Evolutionary conservation across 129 eudicot genomes (phyloP), one percentile per base, ranked within the genome.

Genomic region (Tagetes erecta): DNA sequence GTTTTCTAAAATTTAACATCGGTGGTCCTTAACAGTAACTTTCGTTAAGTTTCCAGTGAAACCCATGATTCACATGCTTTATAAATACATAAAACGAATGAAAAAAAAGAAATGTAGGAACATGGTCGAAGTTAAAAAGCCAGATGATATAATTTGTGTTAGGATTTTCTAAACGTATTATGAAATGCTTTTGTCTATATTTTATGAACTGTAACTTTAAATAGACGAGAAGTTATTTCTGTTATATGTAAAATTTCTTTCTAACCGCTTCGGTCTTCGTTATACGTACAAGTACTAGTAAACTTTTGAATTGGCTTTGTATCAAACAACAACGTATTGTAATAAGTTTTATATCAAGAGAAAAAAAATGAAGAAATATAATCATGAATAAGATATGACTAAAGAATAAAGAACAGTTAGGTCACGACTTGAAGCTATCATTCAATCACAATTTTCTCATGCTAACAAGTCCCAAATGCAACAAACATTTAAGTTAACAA

Each of bases 351-450:
- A 30, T 3, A 44, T 33, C 40, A 64, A 11, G 40, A 12, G 34
- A 55, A n/a, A 45, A 39, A 65, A 36, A 42, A 27, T 11, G 55
- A 41, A 53, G 27, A 77, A 69, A 49, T 45, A 40, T 35, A 34
- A 64, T 79, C 83, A 79, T 66, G 74, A 55, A 72, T 66, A 14
- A 66, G 49, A 72, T 55, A 79, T 79, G 83, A 79, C 38, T 8
- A 67, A 65, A 45, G 42, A 72, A 66, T 8, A 67, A 65, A 45
- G 42, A 72, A 66, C 74, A 37, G 83, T 79, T 79, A 9, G 79
- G 74, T 79, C 83, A 72, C 78, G 72, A 53, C 69, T 64, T 79
- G 44, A 72, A 44, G 62, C 74, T 57, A 65, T 56, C 74, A 55
- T 72, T n/a, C 78, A 45, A 52, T 72, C 78, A 79, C 83, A 74